Percentiles rank a stretch among this genome's conserved stretches.
Evolutionary conservation across 805 yeast species (phyloP).

Genomic region (Ogataea nitratoaversa): DNA sequence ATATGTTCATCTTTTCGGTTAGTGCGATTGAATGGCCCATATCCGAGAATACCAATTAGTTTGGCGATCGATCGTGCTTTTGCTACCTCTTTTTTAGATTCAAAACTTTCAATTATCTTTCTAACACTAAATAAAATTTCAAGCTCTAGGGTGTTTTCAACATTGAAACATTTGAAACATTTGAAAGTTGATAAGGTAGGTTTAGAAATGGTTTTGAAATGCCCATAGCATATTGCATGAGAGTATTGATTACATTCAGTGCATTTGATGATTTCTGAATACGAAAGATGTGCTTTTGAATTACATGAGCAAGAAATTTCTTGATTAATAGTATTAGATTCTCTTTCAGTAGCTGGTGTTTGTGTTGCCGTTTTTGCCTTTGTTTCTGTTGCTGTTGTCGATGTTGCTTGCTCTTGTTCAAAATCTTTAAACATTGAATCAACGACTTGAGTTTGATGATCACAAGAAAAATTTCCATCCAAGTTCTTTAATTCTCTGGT

Average conservation of each 20-base stretch:
- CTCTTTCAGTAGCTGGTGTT: too few species aligned
- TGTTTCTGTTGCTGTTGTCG: not conserved
- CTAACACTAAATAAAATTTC: conserved; percentile 17
- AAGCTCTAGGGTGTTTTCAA: conserved; percentile 4
- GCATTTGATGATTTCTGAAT: conserved; percentile 16
- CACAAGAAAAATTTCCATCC: not conserved
- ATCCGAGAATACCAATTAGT: conserved; percentile 5
- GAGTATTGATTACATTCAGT: conserved; percentile 9
- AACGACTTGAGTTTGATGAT: conserved; percentile 9
- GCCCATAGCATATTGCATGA: conserved; percentile 22
- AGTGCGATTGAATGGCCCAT: not conserved
- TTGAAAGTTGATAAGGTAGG: conserved; percentile 5
- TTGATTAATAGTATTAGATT: too few species aligned
- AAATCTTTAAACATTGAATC: not conserved
- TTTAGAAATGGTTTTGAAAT: conserved; percentile 2
- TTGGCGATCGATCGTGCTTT: not conserved
- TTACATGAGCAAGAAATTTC: conserved; percentile 19
- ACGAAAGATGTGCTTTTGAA: conserved; percentile 7
- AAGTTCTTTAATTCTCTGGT: conserved; percentile 19
- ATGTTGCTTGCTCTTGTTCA: not conserved
- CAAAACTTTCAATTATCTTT: conserved; percentile 13
- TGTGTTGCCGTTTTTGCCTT: too few species aligned
- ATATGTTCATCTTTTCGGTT: not conserved
- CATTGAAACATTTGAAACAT: conserved; percentile 14
- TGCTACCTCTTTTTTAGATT: not conserved